Percentiles rank a stretch among this genome's conserved stretches.
These are phyloP conservation scores for Neurospora sp. DNA, from an alignment of 495 filamentous ascomycete species.

Conservation along the genomic window DNA sequence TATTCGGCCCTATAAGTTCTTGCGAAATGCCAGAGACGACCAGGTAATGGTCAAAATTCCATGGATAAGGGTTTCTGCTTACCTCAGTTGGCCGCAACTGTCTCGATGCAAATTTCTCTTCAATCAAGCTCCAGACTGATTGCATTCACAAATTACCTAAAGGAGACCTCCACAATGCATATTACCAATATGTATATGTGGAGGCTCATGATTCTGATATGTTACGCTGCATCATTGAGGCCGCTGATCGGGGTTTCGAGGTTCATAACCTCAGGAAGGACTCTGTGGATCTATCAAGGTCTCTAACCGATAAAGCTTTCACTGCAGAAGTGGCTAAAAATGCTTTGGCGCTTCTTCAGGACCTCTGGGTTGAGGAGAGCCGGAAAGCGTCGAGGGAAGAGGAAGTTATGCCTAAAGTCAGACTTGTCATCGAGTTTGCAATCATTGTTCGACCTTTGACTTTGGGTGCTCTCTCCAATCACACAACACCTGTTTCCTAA, in stretches of 20 bases:
- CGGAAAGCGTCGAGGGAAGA: not conserved
- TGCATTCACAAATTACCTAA: not conserved
- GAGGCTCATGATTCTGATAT: not conserved
- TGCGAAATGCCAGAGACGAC: not conserved
- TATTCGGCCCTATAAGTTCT: not conserved
- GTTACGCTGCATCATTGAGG: not conserved
- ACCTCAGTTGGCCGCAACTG: not conserved
- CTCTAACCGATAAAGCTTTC: not conserved
- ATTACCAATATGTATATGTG: not conserved
- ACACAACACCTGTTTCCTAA: not conserved
- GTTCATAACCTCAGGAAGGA: not conserved
- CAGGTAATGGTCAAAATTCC: not conserved
- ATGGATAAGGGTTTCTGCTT: not conserved
- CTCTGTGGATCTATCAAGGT: not conserved
- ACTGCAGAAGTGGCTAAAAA: not conserved
- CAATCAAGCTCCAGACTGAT: not conserved
- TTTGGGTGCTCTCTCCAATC: not conserved
- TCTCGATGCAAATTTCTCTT: not conserved
- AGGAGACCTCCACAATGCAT: not conserved
- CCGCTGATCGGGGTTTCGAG: not conserved
- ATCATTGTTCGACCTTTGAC: not conserved
- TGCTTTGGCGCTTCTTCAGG: not conserved
- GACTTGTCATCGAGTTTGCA: not conserved
- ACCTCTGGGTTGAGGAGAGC: not conserved
- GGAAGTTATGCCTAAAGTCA: not conserved